Base-by-base conservation (phyloP, 148 eudicot species). In the Tetragonia tetragonoides region DNA sequence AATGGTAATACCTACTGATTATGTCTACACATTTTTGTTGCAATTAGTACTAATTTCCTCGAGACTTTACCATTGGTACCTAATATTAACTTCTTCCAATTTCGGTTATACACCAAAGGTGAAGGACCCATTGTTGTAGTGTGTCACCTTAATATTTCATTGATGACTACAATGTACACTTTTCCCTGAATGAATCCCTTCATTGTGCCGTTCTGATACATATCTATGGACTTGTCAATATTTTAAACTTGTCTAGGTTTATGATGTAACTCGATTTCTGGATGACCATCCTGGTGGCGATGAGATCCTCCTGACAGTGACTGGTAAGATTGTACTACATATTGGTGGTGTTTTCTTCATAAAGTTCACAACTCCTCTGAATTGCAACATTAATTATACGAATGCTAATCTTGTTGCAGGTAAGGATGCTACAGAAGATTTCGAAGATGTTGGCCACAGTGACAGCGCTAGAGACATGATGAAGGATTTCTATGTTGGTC, bases 281-380 rank as follows among this genome's bases (percentile, higher is more conserved):
- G 91, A 88, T 17, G 89, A 84, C 51, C 91, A 88, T 81, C 89
- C 91, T 23, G 91, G 91, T 41, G 91, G 91, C 20, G 91, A 86
- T 63, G 91, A 88, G 21, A 75, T 88, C 66, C 75, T 88, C 42
- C 51, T 88, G 63, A 62, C 72, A 28, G 81, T 87, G 56, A 86
- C 91, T 40, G 89, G 91, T 88, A 88, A 68, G 72, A 66, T 37
- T 14, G 2, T 53, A 56, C 6, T n/a, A 20, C n/a, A 60, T 60
- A 8, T 21, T 60, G 6, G 6, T 17, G 64, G n/a, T 60, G 6
- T 3, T 60, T n/a, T 20, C 28, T 60, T 60, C 6, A 20, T 60
- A 9, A 20, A 20, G 4, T 49, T 49, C 53, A 61, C 34, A 0
- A 28, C 34, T 28, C 34, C 1, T 28, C 34, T 28, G 34, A 28